phyloP scores from a whole-genome alignment of 2,329 filamentous ascomycete genomes.

The Aspergillus cejpii region DNA sequence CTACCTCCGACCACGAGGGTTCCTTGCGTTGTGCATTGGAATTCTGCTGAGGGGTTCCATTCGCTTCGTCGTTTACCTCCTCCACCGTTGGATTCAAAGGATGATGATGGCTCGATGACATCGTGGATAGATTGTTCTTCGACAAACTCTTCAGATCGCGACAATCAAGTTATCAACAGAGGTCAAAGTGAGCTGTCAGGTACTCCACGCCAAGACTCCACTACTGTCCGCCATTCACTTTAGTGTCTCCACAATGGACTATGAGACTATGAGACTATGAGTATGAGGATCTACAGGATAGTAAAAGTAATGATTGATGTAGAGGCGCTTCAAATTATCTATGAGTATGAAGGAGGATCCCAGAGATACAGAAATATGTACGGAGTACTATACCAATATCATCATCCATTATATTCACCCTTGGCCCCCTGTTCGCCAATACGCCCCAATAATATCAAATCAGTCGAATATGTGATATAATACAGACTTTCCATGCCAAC shows the following conservation, averaged over 20 bases:
- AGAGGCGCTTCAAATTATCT: background rate
- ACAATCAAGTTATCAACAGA: too few relatives aligned
- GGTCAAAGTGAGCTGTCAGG: background rate
- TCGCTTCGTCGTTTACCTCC: slow-evolving; percentile 8
- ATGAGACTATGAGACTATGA: too few relatives aligned
- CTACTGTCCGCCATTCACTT: background rate
- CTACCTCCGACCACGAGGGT: slow-evolving; percentile 23
- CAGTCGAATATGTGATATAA: slow-evolving; percentile 6
- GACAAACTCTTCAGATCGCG: too few relatives aligned
- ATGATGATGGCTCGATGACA: slow-evolving; percentile 1
- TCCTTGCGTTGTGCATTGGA: background rate
- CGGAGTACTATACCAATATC: background rate
- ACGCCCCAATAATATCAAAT: slow-evolving; percentile 6
- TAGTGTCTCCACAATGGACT: background rate
- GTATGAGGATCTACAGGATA: too few relatives aligned
- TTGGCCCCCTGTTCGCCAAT: slow-evolving; percentile 4
- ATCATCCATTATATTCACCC: background rate
- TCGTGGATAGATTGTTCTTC: background rate
- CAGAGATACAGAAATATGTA: background rate
- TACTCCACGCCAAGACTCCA: slow-evolving; percentile 7
- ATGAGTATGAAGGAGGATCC: too few relatives aligned
- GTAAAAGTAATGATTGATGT: background rate
- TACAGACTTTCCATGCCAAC: slow-evolving; percentile 6
- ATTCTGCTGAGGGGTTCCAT: background rate
- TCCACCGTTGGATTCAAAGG: slow-evolving; percentile 17